Conservation (phyloP, 257 asterid genomes). For the Solanum medicagineum region DNA sequence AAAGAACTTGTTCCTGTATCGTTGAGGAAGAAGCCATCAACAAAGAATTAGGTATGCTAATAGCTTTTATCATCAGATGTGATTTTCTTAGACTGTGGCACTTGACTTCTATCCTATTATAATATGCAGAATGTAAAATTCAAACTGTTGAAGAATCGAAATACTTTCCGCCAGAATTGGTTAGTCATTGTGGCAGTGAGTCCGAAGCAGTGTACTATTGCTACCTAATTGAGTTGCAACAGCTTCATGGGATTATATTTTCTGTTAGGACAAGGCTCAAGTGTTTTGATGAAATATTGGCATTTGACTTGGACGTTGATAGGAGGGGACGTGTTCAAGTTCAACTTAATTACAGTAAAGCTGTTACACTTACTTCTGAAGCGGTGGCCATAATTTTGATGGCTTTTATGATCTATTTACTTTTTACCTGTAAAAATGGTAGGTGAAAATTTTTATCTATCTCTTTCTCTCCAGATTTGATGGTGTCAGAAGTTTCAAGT, state of each 20-base stretch:
- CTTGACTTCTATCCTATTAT: background rate
- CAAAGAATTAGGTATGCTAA: conserved; percentile 24
- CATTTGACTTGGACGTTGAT: conserved; percentile 40
- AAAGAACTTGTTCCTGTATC: conserved; percentile 68
- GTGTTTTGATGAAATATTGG: conserved; percentile 14
- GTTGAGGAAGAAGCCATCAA: conserved; percentile 45
- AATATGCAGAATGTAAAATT: conserved; percentile 24
- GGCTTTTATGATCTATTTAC: background rate
- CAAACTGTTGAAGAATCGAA: conserved; percentile 23
- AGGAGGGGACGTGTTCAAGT: conserved; percentile 32
- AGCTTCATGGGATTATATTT: conserved; percentile 36
- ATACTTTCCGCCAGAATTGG: conserved; percentile 59
- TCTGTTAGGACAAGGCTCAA: conserved; percentile 41
- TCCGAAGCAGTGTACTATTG: conserved; percentile 16
- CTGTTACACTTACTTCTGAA: conserved; percentile 15
- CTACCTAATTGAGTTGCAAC: conserved; percentile 39
- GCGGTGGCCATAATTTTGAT: conserved; percentile 26
- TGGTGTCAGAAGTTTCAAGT: too few species aligned
- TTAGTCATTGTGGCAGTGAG: conserved; percentile 14
- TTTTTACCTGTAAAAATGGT: background rate
- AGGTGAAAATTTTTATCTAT: too few species aligned
- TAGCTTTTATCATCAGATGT: background rate
- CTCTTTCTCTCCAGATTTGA: too few species aligned
- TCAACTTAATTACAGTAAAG: conserved; percentile 18
- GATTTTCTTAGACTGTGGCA: background rate